phyloP scores from a whole-genome alignment of 345 rosid species.

The Eucalyptus curtisii region DNA sequence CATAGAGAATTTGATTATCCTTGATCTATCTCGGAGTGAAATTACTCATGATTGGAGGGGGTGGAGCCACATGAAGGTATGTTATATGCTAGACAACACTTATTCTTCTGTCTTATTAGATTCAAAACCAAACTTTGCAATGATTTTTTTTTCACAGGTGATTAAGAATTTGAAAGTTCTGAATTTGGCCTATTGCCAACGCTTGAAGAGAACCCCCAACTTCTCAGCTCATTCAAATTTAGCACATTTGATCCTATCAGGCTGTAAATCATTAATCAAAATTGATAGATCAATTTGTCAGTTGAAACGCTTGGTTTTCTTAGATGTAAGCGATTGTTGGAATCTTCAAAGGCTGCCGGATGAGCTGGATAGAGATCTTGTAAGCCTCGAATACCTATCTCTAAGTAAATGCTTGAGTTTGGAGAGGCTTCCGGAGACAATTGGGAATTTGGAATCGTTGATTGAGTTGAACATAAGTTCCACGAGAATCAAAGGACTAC shows the following conservation, averaged over 20 bases:
- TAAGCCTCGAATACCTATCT: too few relatives aligned
- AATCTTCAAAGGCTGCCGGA: too few relatives aligned
- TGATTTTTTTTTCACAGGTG: neutral
- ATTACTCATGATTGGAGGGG: neutral
- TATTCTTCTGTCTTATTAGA: rapidly evolving
- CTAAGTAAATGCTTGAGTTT: too few relatives aligned
- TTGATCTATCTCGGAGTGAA: neutral
- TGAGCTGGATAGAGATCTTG: too few relatives aligned
- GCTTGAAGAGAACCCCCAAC: neutral
- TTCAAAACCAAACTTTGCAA: neutral
- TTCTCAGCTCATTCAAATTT: neutral
- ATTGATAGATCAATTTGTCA: neutral
- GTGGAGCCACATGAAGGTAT: neutral
- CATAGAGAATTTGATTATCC: neutral
- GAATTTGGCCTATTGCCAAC: rapidly evolving
- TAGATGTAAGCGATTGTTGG: too few relatives aligned
- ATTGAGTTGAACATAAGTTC: rapidly evolving
- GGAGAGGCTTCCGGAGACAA: neutral
- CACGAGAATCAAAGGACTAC: rapidly evolving
- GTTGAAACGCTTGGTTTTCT: neutral
- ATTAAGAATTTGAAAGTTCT: neutral
- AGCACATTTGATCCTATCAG: neutral
- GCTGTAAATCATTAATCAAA: neutral
- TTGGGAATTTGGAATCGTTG: neutral
- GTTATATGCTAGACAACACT: neutral